Conservation (phyloP, 169 alveolate genomes). For the Blepharisma undulans region DNA sequence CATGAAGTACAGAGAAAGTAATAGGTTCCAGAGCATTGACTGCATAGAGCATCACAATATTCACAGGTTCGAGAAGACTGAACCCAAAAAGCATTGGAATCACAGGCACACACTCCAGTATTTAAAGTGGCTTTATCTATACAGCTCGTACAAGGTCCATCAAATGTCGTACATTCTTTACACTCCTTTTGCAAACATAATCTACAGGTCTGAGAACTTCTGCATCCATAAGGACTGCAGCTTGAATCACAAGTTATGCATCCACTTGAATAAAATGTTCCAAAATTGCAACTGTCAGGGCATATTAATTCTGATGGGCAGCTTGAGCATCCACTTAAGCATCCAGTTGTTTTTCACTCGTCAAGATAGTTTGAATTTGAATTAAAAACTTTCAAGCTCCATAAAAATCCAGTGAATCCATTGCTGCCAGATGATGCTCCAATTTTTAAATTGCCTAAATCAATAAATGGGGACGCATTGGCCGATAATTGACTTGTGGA, state of each 20-base stretch:
- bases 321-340: not conserved
- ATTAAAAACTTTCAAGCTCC: not conserved
- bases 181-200: not conserved
- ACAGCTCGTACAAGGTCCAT: not conserved
- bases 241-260: not conserved
- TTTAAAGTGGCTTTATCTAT: not conserved
- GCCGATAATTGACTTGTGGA: not conserved
- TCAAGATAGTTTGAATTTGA: not conserved
- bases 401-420: not conserved
- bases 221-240: not conserved
- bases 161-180: not conserved
- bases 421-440: not conserved
- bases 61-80: not conserved
- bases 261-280: not conserved
- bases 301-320: not conserved
- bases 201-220: not conserved
- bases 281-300: not conserved
- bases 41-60: not conserved
- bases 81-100: not conserved
- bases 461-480: not conserved
- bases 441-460: not conserved
- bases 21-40: not conserved
- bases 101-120: not conserved
- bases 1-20: not conserved
- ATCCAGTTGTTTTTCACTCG: not conserved